Evolutionary conservation across 257 asterid species (phyloP), one percentile per base, ranked within the genome.

Genomic region (Solanum piurae): DNA sequence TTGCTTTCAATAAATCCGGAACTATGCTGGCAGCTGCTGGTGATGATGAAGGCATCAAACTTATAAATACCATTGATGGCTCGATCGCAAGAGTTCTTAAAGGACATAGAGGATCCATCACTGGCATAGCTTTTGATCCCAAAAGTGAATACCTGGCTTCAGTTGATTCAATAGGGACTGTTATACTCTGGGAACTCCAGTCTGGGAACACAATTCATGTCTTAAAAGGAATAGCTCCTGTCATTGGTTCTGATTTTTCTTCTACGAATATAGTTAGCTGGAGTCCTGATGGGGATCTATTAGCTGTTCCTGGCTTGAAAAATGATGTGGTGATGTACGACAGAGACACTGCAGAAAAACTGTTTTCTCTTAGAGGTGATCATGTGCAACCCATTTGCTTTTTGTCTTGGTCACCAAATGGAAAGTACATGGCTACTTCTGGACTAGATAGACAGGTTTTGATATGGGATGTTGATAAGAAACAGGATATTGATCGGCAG

Each of bases 351-450:
- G 95, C 98, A 44, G 99, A 97, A 92, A 96, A 91, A 89, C 90
- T 93, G 83, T 92, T 92, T 89, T 92, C 98, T 83, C 95, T 97
- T 68, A 93, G 95, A 91, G 99, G 98, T 88, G 99, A 97, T 92
- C 99, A 97, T 88, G 89, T 62, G 23, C 89, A 94, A 88, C 95
- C 98, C 82, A 87, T 97, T 87, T 97, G 99, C 92, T 97, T 90
- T 93, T 90, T 97, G 84, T 95, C 96, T 74, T 97, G 99, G 99
- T 97, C 99, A 16, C 99, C 99, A 40, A 97, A 97, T 88, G 99
- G 99, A 46, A 96, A 94, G 90, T 97, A 97, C 88, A 93, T 97
- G 94, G 99, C 99, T 58, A 95, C 99, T 37, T 94, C 99, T 93
- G 96, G 97, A 83, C 88, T 95, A 84, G 99, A 97, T 89, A 93